phyloP scores from a whole-genome alignment of 345 rosid genomes.

The Euclidium syriacum region DNA sequence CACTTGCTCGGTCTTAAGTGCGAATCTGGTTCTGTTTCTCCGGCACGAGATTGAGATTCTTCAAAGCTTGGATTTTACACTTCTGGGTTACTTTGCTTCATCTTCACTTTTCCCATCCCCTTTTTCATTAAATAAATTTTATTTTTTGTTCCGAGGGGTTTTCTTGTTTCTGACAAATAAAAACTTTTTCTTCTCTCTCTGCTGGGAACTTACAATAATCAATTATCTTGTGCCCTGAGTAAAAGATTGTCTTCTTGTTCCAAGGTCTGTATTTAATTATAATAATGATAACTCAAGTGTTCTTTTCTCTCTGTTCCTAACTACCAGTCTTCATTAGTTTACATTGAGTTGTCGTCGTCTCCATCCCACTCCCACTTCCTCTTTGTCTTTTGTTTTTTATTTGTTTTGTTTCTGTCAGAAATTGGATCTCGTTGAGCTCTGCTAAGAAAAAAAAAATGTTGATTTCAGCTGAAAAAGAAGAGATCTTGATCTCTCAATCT shows the following conservation, averaged over 20 bases:
- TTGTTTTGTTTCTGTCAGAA: conserved; percentile 27
- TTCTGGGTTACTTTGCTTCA: conserved; percentile 25
- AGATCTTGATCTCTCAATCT: conserved; percentile 31
- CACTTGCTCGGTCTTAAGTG: conserved; percentile 14
- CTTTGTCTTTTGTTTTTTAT: not conserved
- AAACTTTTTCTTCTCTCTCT: conserved; percentile 9
- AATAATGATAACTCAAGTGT: conserved; percentile 8
- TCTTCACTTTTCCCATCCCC: conserved; percentile 13
- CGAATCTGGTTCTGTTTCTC: conserved; percentile 23
- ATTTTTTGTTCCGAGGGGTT: not conserved
- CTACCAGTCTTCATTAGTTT: conserved; percentile 21
- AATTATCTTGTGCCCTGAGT: conserved; percentile 1
- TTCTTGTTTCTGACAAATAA: conserved; percentile 28
- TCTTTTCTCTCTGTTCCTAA: conserved; percentile 18
- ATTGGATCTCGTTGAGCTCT: conserved; percentile 19
- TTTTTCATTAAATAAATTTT: not conserved
- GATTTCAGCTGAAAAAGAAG: conserved; percentile 37
- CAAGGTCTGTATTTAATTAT: conserved; percentile 21
- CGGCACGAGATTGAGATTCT: conserved; percentile 18
- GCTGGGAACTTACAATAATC: conserved; percentile 6
- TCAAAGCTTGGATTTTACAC: conserved; percentile 6
- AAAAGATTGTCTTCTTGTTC: conserved; percentile 34
- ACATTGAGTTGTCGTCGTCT: conserved; percentile 21
- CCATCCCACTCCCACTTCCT: conserved; percentile 29
- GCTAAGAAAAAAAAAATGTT: conserved; percentile 29